Conservation (phyloP, 2,329 filamentous ascomycete genomes). For the Ophiostoma australiae region DNA sequence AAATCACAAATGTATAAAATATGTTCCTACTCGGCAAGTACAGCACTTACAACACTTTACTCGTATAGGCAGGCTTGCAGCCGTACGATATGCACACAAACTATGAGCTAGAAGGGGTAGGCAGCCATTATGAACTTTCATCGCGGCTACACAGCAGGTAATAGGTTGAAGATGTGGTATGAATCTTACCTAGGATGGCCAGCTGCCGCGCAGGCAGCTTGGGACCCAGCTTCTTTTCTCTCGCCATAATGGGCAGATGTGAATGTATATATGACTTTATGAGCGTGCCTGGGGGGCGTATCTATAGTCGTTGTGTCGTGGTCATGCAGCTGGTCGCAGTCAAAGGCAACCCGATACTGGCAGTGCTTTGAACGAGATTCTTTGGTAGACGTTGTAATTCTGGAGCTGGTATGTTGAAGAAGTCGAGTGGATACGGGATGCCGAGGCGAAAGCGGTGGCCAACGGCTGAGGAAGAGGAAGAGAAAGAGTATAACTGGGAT, state of each 20-base stretch:
- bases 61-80: neutral
- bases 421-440: neutral
- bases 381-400: neutral
- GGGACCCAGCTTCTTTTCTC: constrained; percentile 37
- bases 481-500: neutral
- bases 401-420: constrained; percentile 5
- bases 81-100: neutral
- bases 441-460: constrained; percentile 1
- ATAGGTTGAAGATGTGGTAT: neutral
- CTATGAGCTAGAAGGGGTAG: neutral
- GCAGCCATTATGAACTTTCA: constrained; percentile 4
- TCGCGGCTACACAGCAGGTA: neutral
- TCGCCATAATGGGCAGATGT: constrained; percentile 24
- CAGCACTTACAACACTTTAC: neutral
- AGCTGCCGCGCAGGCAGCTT: constrained; percentile 74
- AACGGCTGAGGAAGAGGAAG: no score
- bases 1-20: neutral
- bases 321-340: neutral
- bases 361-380: neutral
- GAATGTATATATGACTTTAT: neutral
- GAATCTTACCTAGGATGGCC: constrained; percentile 62
- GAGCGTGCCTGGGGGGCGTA: neutral
- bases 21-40: neutral
- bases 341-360: neutral
- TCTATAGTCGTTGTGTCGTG: neutral